Conservation (phyloP, 371 early-diverging fungal species). For the Mucor lusitanicus region DNA sequence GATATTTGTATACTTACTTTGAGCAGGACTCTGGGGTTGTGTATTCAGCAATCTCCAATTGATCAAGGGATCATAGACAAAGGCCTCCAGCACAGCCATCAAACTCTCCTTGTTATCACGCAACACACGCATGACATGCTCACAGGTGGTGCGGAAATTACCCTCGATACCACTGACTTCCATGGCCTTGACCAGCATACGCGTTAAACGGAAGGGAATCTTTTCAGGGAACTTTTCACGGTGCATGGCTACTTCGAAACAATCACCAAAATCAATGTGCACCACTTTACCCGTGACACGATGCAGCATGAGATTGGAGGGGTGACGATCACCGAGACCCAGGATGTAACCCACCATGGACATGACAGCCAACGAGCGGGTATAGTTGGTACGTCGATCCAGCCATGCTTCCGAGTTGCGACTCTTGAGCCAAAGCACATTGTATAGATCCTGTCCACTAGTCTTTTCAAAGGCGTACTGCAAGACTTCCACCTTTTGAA, state of each 20-base stretch:
- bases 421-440: constrained; percentile 95
- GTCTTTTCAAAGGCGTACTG: constrained; percentile 94
- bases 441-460: constrained; percentile 93
- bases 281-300: constrained; percentile 92
- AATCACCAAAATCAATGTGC: constrained; percentile 99
- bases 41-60: constrained; percentile 81
- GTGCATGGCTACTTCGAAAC: constrained; percentile 98
- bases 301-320: constrained; percentile 97
- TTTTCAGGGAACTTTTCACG: constrained; percentile 97
- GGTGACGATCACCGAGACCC: constrained; percentile 98
- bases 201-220: constrained; percentile 97
- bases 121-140: constrained; percentile 95
- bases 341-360: constrained; percentile 99
- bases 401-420: constrained; percentile 96
- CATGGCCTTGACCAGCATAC: constrained; percentile 99
- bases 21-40: constrained; percentile 44
- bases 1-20: constrained; percentile 32
- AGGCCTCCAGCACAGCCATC: constrained; percentile 98
- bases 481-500: constrained; percentile 97
- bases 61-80: constrained; percentile 97
- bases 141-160: constrained; percentile 93
- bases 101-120: constrained; percentile 95
- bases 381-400: constrained; percentile 95
- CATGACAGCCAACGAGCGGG: constrained; percentile 96
- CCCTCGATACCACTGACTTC: constrained; percentile 97